Evolutionary conservation across 2,329 filamentous ascomycete genomes (phyloP), one percentile per base, ranked within the genome.

Genomic region (Penicillium frequentans): DNA sequence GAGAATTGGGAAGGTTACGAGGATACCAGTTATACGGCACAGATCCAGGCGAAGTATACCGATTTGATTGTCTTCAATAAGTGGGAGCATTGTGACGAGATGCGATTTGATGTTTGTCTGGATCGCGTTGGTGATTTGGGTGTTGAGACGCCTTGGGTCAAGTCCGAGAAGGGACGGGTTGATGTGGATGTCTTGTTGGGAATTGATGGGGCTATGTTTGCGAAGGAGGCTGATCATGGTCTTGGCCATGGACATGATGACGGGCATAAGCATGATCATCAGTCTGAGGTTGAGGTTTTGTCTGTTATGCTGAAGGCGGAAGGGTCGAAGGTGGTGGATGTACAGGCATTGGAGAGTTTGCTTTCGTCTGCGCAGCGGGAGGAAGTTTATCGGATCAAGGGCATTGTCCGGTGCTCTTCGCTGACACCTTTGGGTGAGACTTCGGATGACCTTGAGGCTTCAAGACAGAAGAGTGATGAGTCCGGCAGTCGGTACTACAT

Each of bases 1-100:
- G 93, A 96, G 82, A 97, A 97, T 70, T 97, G 92, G 92, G 80
- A 86, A 68, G 93, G 93, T 0, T 97, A 97, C 70, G 91, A 95
- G 66, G 92, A 96, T 73, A 96, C 90, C 24, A 91, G 88, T 57
- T 93, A 90, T 70, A 97, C 93, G 55, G 93, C 93, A 7, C 88
- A 89, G 70, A 81, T 96, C 64, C 93, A 97, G 81, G 93, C 92
- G 4, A 82, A 85, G 61, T 96, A 96, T 73, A 97, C 93, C 11
- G 93, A 97, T 75, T 73, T 97, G 60, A 88, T 97, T 59, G 86
- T 97, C 16, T 88, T 96, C 68, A 97, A 96, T 74, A 97, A 97
- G 78, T 96, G 91, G 90, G 93, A 97, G 76, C 19, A 23, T 3
- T 69, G 74, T 6, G 88, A 88, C 51, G 91, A 96, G 78, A 78